Evolutionary conservation across 1,284 basidiomycete genomes (phyloP).

Genomic region (Paramarasmius palmivorus): DNA sequence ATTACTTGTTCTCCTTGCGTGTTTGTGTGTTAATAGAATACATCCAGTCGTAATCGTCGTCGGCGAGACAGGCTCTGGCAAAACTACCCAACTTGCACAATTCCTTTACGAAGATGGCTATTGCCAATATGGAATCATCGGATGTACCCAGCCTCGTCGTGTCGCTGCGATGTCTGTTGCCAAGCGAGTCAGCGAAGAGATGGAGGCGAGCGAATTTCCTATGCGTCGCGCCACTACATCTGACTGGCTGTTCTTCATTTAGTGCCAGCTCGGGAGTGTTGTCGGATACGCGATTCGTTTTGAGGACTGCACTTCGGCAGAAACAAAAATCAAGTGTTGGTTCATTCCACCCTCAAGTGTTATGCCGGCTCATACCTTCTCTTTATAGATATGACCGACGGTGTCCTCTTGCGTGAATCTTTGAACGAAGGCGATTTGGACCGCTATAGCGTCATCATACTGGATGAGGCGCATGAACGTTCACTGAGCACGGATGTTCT

Average conservation of each 20-base stretch:
- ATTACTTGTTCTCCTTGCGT: constrained; percentile 18
- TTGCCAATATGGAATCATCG: constrained; percentile 84
- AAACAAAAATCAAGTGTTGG: constrained; percentile 95
- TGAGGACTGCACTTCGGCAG: constrained; percentile 91
- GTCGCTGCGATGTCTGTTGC: constrained; percentile 99
- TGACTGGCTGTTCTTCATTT: neutral
- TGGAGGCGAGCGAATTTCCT: constrained; percentile 63
- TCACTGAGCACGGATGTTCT: constrained; percentile 95
- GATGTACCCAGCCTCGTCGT: constrained; percentile 95
- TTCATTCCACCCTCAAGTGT: constrained; percentile 7
- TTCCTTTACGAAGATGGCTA: constrained; percentile 97
- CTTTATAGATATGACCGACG: constrained; percentile 92
- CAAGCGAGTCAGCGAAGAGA: constrained; percentile 97
- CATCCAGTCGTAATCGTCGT: constrained; percentile 92
- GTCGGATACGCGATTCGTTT: constrained; percentile 99
- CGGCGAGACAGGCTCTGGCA: constrained; percentile 95
- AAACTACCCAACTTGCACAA: constrained; percentile 91
- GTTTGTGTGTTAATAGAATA: neutral
- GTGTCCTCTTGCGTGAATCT: constrained; percentile 93
- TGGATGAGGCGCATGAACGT: constrained; percentile 97
- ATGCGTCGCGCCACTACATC: neutral
- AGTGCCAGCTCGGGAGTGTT: constrained; percentile 84
- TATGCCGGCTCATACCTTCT: constrained; percentile 13
- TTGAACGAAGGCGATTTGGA: constrained; percentile 96
- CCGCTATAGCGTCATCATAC: constrained; percentile 92